These are phyloP conservation scores for Leptodontidium sp. DNA, from an alignment of 2,329 filamentous ascomycete genomes.

Conservation along the genomic window DNA sequence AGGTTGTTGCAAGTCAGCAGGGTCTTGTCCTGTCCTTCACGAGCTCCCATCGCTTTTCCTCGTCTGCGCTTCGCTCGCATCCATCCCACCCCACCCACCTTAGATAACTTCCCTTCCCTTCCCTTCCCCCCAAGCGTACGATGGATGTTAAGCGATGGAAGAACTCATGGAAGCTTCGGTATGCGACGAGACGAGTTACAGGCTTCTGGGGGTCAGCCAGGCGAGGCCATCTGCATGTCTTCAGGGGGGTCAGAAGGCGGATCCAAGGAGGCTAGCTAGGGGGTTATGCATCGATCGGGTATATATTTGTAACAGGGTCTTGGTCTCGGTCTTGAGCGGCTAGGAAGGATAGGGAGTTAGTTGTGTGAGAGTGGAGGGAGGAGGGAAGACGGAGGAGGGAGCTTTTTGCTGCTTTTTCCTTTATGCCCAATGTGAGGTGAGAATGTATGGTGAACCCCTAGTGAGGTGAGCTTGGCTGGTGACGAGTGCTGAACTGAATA, in stretches of 20 bases:
- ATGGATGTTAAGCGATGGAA: constrained; percentile 2
- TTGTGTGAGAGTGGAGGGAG: background rate
- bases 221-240: background rate
- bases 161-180: constrained; percentile 8
- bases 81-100: background rate
- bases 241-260: background rate
- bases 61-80: constrained; percentile 9
- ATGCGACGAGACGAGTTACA: constrained; percentile 3
- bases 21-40: too few species aligned
- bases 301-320: background rate
- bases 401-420: too few species aligned
- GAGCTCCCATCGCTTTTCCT: background rate
- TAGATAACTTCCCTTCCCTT: background rate
- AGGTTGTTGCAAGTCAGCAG: too few species aligned
- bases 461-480: too few species aligned
- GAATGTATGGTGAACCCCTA: too few species aligned
- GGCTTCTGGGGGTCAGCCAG: background rate
- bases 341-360: background rate
- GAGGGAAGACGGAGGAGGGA: too few species aligned
- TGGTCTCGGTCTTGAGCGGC: background rate
- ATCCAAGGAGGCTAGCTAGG: constrained; percentile 9
- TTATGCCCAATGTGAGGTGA: too few species aligned
- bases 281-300: constrained; percentile 9
- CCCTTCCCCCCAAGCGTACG: background rate
- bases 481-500: too few species aligned